Conservation (phyloP, 139 green algal species). For the Chlorella sp. region DNA sequence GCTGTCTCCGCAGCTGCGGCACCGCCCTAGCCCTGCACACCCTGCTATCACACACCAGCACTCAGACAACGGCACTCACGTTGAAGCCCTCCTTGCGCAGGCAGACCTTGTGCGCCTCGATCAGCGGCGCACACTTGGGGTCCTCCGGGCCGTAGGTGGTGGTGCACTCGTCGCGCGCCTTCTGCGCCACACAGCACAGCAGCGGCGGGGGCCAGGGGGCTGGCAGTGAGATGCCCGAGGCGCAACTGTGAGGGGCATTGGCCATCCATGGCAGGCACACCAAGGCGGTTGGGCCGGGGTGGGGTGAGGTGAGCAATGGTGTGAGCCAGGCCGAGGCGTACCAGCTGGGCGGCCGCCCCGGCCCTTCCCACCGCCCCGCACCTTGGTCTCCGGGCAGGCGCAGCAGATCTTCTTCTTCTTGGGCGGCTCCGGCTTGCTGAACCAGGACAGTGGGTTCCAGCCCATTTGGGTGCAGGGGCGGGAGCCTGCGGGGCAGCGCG, state of each 20-base stretch:
- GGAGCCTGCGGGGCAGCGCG: neutral
- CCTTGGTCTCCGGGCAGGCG: conserved; percentile 94
- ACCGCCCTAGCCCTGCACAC: too few species aligned
- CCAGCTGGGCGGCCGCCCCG: neutral
- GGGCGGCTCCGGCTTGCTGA: conserved; percentile 32
- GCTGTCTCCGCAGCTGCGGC: too few species aligned
- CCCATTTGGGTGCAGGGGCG: conserved; percentile 2
- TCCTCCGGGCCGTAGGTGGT: conserved; percentile 76
- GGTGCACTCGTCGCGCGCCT: conserved; percentile 77
- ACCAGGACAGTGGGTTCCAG: conserved; percentile 16
- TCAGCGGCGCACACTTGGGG: conserved; percentile 76
- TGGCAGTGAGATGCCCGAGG: too few species aligned
- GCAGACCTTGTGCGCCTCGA: conserved; percentile 94
- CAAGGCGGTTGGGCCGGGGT: neutral
- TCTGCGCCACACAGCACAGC: conserved; percentile 39
- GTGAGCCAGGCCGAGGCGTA: neutral
- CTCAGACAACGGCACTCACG: too few species aligned
- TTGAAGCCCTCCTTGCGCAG: conserved; percentile 92
- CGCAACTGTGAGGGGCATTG: too few species aligned
- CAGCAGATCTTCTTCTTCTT: conserved; percentile 97
- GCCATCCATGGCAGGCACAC: too few species aligned
- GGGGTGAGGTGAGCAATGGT: neutral
- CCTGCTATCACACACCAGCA: too few species aligned
- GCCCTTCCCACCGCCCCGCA: neutral
- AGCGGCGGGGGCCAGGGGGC: neutral